Percentiles rank a stretch among this genome's conserved stretches.
Conservation (phyloP, 78 protist species). For the Monocercomonoides exilis region DNA sequence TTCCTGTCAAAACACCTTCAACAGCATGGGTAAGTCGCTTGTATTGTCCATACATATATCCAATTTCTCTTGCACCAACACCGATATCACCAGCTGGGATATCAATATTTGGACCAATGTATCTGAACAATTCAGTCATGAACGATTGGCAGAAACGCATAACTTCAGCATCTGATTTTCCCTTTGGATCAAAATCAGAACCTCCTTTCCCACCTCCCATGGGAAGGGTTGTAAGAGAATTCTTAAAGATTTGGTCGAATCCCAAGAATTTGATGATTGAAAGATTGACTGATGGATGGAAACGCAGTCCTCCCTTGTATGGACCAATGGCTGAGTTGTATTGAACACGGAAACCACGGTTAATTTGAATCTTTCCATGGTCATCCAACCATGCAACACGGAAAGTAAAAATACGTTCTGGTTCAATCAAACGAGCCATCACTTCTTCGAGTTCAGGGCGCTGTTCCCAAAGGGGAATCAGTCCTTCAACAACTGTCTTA, state of each 20-base stretch:
- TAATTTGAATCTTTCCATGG: constrained; percentile 29
- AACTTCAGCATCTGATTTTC: constrained; percentile 47
- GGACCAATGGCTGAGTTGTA: constrained; percentile 60
- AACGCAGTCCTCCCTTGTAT: constrained; percentile 67
- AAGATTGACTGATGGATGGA: constrained; percentile 63
- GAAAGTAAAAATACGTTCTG: constrained; percentile 47
- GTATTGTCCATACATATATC: constrained; percentile 55
- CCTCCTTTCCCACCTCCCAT: constrained; percentile 72
- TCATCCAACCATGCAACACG: constrained; percentile 65
- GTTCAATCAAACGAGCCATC: constrained; percentile 35
- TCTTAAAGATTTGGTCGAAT: constrained; percentile 68
- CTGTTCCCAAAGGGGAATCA: constrained; percentile 32
- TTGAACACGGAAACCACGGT: constrained; percentile 64
- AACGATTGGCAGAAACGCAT: constrained; percentile 55
- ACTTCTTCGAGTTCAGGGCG: constrained; percentile 19
- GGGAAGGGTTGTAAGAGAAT: constrained; percentile 53
- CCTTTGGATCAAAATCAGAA: constrained; percentile 62
- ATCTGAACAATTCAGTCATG: constrained; percentile 47
- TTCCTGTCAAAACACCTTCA: constrained; percentile 57
- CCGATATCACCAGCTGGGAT: constrained; percentile 75
- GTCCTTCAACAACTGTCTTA: not conserved
- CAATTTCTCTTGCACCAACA: constrained; percentile 64
- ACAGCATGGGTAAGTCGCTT: constrained; percentile 6
- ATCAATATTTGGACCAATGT: constrained; percentile 55
- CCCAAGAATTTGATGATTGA: constrained; percentile 58